Evolutionary conservation across 2,329 filamentous ascomycete species (phyloP), one percentile per base, ranked within the genome.

Genomic region (Exophiala sp.): DNA sequence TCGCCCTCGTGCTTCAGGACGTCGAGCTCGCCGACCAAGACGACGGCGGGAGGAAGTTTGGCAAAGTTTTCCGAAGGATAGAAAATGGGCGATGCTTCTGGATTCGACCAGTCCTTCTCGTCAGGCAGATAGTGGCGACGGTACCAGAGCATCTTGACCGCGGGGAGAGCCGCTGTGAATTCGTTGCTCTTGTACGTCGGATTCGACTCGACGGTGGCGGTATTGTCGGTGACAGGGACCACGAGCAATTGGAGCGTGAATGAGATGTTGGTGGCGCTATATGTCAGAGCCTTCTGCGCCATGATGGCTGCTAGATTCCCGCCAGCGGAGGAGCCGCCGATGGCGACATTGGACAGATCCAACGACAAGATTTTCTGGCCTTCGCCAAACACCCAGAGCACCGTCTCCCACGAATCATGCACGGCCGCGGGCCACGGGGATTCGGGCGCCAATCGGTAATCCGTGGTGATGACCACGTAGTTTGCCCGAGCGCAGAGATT

Each of bases 301-400:
- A 35, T 39, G 32, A 46, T 30, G 2, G 73, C 67, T 0, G 75
- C 73, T 2, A 83, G 74, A 63, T 83, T 83, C 18, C 74, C 76
- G 2, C 80, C 80, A 0, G 78, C 79, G 0, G 78, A 81, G 66
- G 83, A 83, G 19, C 80, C 80, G 24, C 73, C 78, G 3, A 83
- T 64, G 1, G 73, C 76, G 43, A 83, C 75, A 43, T 77, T 75
- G 23, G 74, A 71, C 1, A 72, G 63, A 59, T 83, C 78, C n/a
- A 40, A 16, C 13, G 37, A 40, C 18, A 40, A 22, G 14, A 22
- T 19, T 16, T 3, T 4, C 18, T 40, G 18, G 6, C 37, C 37
- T 22, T 11, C 3, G 37, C 37, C 37, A 22, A 40, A 40, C 13
- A 40, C 37, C 37, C 37, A 40, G 14, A 40, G 37, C 37, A 40